Evolutionary conservation across 2,329 filamentous ascomycete species (phyloP), one percentile per base, ranked within the genome.

Genomic region (Xylaria sp.): DNA sequence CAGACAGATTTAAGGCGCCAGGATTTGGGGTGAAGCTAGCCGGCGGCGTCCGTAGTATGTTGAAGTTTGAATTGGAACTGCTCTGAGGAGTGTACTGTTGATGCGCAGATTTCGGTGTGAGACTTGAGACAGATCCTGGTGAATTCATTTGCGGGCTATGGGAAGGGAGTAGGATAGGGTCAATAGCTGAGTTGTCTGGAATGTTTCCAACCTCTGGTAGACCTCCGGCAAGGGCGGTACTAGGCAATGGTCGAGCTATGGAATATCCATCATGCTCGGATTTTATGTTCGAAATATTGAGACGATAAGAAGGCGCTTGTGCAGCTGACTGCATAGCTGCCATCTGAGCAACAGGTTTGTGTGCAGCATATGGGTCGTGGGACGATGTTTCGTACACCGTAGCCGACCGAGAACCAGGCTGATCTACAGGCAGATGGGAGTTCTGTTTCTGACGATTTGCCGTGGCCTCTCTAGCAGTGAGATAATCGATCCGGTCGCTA

Each of bases 151-250:
- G 76, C 9, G 79, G 69, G n/a, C 77, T 76, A 2, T 83, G 83
- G 2, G 85, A 85, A 0, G 81, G 78, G 20, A 85, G 76, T 38
- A 85, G 77, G 0, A 80, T 75, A 1, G 81, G 82, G 54, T 86
- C 84, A 39, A 82, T 79, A 15, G 74, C 73, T 10, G 78, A 75
- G n/a, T 75, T 72, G 51, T 77, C 76, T 2, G 73, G 77, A 53
- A 80, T 73, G 60, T 77, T 76, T 75, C 79, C 45, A 53, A 44
- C 68, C 17, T 80, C 79, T 47, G 78, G 79, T 2, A 79, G 77
- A 61, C 79, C 81, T 36, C 79, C 73, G 29, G 74, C 77, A 73
- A 80, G 79, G 1, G 77, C 74, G 11, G 81, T 73, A 1, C 77
- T 76, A 0, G 84, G 81, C 2, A 83, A 80, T 17, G 79, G 76